These are phyloP conservation scores for Chamaenerion angustifolium DNA, from an alignment of 345 rosid genomes.

Conservation along the genomic window DNA sequence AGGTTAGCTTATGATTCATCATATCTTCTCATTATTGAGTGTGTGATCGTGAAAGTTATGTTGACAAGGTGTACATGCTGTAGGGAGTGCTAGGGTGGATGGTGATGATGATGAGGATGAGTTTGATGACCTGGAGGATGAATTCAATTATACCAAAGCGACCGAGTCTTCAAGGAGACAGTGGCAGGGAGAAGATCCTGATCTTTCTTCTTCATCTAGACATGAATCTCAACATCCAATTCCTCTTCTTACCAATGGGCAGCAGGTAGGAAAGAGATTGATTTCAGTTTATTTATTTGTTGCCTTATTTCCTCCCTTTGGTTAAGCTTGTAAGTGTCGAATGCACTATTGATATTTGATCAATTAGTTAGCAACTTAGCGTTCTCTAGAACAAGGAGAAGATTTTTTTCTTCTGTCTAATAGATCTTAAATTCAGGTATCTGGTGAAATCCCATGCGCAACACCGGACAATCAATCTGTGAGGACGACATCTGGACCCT, in stretches of 20 bases:
- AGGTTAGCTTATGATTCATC: constrained; percentile 21
- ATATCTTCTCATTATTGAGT: background rate
- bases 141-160: constrained; percentile 73
- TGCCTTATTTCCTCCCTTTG: no score
- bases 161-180: constrained; percentile 44
- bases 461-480: constrained; percentile 87
- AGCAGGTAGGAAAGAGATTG: constrained; percentile 29
- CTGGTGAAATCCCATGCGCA: constrained; percentile 84
- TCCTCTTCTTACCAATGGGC: constrained; percentile 91
- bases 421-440: constrained; percentile 33
- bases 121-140: constrained; percentile 79
- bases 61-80: background rate
- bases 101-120: constrained; percentile 98
- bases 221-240: constrained; percentile 86
- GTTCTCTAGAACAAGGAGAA: no score
- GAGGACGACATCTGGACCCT: constrained; percentile 93
- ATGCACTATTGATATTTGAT: no score
- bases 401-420: no score
- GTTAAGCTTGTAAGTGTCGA: no score
- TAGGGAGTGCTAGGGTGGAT: constrained; percentile 80
- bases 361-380: no score
- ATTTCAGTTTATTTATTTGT: background rate
- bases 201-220: constrained; percentile 76
- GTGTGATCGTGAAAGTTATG: background rate
- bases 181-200: constrained; percentile 81